phyloP scores from a whole-genome alignment of 2,329 filamentous ascomycete species.

The Trichoderma guizhouense region DNA sequence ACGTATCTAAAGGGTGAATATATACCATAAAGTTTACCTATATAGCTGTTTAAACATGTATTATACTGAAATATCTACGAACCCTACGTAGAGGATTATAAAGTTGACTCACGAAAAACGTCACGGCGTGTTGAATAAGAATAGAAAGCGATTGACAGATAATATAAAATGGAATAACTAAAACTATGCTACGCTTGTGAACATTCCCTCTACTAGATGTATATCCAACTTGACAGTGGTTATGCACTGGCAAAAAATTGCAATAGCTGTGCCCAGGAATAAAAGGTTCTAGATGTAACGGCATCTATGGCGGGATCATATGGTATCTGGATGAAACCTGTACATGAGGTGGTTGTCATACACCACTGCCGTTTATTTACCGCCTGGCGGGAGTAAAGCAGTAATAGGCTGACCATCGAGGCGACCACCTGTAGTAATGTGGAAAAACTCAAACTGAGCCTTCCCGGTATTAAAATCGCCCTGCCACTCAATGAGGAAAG shows the following conservation, averaged over 20 bases:
- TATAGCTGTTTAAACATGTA: no score
- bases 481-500: not conserved
- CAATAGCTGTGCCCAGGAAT: not conserved
- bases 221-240: not conserved
- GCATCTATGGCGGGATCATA: not conserved
- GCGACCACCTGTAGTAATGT: not conserved
- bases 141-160: not conserved
- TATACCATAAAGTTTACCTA: no score
- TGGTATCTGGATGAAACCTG: not conserved
- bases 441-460: not conserved
- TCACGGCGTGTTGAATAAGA: not conserved
- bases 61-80: not conserved
- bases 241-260: not conserved
- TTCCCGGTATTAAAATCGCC: not conserved
- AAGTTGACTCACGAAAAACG: not conserved
- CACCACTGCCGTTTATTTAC: not conserved
- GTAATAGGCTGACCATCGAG: not conserved
- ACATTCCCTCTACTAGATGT: not conserved
- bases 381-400: not conserved
- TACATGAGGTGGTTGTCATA: not conserved
- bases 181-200: not conserved
- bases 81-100: not conserved
- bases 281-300: not conserved
- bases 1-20: no score
- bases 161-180: not conserved